A percentile compares a stretch with the other conserved stretches of the same genome.
Evolutionary conservation across 1,139 yeast genomes (phyloP).

Genomic region (Blastobotrys elegans): DNA sequence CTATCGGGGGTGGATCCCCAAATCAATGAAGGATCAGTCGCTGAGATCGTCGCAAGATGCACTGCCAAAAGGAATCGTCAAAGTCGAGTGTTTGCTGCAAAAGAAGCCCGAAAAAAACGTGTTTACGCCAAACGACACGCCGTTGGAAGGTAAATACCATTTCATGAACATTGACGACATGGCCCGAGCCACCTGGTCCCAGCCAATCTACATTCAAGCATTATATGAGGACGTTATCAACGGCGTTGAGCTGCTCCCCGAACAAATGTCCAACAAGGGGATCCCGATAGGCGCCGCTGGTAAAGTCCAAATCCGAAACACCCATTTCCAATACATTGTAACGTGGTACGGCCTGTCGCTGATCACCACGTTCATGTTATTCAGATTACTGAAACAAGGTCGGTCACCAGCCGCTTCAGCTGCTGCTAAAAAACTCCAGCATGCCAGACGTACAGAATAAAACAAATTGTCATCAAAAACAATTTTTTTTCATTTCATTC

Average conservation of each 20-base stretch:
- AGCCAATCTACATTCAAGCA: constrained; percentile 76
- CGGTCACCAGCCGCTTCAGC: constrained; percentile 17
- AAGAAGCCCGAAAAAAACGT: constrained; percentile 64
- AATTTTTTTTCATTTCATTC: too few species aligned
- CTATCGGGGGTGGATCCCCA: constrained; percentile 91
- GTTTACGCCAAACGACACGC: constrained; percentile 77
- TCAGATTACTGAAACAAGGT: constrained; percentile 42
- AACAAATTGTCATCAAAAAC: too few species aligned
- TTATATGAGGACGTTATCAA: constrained; percentile 31
- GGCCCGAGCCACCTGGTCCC: constrained; percentile 62
- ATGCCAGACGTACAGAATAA: constrained; percentile 14
- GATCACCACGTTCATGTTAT: constrained; percentile 61
- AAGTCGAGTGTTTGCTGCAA: constrained; percentile 68
- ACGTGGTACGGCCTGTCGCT: constrained; percentile 92
- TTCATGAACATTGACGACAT: constrained; percentile 77
- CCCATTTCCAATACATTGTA: constrained; percentile 84
- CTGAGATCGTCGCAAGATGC: constrained; percentile 48
- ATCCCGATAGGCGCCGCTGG: constrained; percentile 87
- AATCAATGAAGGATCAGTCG: constrained; percentile 62
- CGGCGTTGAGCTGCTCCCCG: constrained; percentile 28
- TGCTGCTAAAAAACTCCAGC: constrained; percentile 12
- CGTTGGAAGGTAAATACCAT: constrained; percentile 48
- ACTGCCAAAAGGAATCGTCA: constrained; percentile 69
- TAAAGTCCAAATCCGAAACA: constrained; percentile 73
- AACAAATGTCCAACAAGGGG: constrained; percentile 55